Evolutionary conservation across 2,329 filamentous ascomycete species (phyloP).

Genomic region (Pleoardoris graminearum): DNA sequence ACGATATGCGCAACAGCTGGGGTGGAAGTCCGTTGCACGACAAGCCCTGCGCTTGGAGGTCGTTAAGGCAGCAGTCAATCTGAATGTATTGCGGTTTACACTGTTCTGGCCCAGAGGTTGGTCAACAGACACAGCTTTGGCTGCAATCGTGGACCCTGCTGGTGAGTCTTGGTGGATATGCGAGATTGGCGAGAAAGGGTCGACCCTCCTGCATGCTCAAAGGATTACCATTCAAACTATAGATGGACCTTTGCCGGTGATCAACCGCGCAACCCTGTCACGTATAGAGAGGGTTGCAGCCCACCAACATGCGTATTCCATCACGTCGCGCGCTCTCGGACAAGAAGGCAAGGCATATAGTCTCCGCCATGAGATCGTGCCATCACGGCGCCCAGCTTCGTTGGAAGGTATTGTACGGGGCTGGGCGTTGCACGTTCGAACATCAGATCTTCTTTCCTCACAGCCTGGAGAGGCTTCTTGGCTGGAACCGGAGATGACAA

Average conservation of each 20-base stretch:
- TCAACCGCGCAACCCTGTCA: slow-evolving; percentile 33
- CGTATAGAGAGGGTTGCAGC: slow-evolving; percentile 47
- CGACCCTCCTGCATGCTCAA: slow-evolving; percentile 34
- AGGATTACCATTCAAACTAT: slow-evolving; percentile 31
- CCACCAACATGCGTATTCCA: slow-evolving; percentile 35
- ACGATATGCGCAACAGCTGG: slow-evolving; percentile 62
- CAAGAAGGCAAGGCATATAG: slow-evolving; percentile 27
- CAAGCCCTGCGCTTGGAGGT: slow-evolving; percentile 51
- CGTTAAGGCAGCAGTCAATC: slow-evolving; percentile 64
- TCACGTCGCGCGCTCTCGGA: slow-evolving; percentile 30
- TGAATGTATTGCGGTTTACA: slow-evolving; percentile 62
- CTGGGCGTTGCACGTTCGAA: slow-evolving; percentile 36
- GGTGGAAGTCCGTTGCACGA: slow-evolving; percentile 60
- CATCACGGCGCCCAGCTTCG: slow-evolving; percentile 9
- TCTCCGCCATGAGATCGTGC: slow-evolving; percentile 24
- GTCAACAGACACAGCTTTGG: slow-evolving; percentile 71
- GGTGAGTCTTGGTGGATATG: slow-evolving; percentile 46
- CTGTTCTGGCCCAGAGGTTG: slow-evolving; percentile 76
- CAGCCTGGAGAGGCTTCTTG: slow-evolving; percentile 30
- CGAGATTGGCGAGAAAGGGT: slow-evolving; percentile 29
- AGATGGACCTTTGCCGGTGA: slow-evolving; percentile 20
- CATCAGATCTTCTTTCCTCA: slow-evolving; percentile 29
- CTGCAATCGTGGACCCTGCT: slow-evolving; percentile 51
- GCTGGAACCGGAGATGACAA: slow-evolving; percentile 32
- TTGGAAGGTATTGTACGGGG: slow-evolving; percentile 20